These are phyloP conservation scores for Diplodia scrobiculata DNA, from an alignment of 2,329 filamentous ascomycete species.

Conservation along the genomic window DNA sequence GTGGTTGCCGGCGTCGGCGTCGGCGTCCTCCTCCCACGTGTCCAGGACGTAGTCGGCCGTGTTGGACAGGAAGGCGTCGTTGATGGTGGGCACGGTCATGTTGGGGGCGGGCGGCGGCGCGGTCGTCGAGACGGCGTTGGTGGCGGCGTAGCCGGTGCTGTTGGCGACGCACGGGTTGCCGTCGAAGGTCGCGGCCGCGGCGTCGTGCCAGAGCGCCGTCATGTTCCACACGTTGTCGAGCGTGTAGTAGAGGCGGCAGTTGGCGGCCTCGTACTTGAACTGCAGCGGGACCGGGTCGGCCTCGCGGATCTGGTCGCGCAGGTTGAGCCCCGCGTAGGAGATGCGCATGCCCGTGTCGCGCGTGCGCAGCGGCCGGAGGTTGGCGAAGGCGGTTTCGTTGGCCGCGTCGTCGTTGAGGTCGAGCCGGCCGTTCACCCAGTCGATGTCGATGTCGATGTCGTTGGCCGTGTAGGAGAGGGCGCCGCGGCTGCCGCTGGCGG, in stretches of 20 bases:
- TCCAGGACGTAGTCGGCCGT: not conserved
- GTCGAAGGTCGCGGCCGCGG: slow-evolving; percentile 39
- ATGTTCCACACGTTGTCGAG: slow-evolving; percentile 43
- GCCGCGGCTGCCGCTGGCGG: slow-evolving; percentile 62
- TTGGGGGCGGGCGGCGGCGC: not conserved
- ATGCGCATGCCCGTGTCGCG: slow-evolving; percentile 28
- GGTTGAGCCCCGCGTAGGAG: slow-evolving; percentile 39
- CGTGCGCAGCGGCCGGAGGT: not conserved
- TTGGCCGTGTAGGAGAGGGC: slow-evolving; percentile 41
- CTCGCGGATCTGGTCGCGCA: slow-evolving; percentile 45
- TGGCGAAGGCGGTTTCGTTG: not conserved
- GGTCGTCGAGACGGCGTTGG: not conserved
- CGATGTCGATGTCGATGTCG: slow-evolving; percentile 41
- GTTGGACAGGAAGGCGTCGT: not conserved
- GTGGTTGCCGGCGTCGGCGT: not conserved
- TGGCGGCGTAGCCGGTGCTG: slow-evolving; percentile 35
- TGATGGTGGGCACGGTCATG: not conserved
- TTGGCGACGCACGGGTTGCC: slow-evolving; percentile 41
- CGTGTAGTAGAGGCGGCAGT: slow-evolving; percentile 47
- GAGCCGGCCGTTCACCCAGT: not conserved
- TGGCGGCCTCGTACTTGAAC: slow-evolving; percentile 45
- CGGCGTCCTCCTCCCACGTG: too few species aligned
- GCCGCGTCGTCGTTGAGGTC: slow-evolving; percentile 31
- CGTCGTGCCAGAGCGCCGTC: slow-evolving; percentile 43
- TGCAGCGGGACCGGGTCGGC: slow-evolving; percentile 41